Base-by-base conservation (phyloP, 805 yeast species). In the Candida nemodendra region DNA sequence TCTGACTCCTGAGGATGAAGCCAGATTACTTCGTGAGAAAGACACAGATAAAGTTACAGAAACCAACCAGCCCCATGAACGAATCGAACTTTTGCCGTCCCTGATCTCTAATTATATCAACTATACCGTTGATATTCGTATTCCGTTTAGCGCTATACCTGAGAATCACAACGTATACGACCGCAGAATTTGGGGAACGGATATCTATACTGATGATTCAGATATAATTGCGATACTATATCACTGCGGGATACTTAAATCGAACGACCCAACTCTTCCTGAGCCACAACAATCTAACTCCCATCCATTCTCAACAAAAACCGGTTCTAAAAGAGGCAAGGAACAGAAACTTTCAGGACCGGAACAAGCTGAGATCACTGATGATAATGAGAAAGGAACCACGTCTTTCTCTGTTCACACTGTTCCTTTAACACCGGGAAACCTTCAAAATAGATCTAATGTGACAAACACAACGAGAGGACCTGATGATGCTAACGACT, bases 141-240 rank as follows among this genome's bases (percentile, higher is more conserved):
- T 83, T 11, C 78, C 86, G 30, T 70, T 63, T 48, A 56, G 74
- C 32, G 39, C 48, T n/a, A 52, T 62, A 6, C 62, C 68, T 28
- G 52, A 62, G 25, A 68, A 66, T 34, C 68, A 65, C 21, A 68
- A 77, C 34, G 68, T 65, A 11, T 53, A 50, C 24, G 76, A 82
- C 21, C 65, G 78, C 34, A 72, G 74, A 31, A 46, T 89, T 2
- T 91, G 98, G 98, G 99, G 99, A 2, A 76, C 90, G 2, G 95
- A 90, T 30, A 69, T 93, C 1, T 93, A 91, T 61, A 86, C 97
- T 0, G 98, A 93, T 61, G 99, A 91, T 59, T 84, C 95, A 1
- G 96, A 91, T 59, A 65, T 90, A 2, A 70, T 91, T 25, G 70
- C 85, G 4, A 83, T 81, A 0, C 64, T 91, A 35, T 74, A 78